Evolutionary conservation across 192 early-diverging fungal genomes (phyloP).

Genomic region (Backusella mclennaniae): DNA sequence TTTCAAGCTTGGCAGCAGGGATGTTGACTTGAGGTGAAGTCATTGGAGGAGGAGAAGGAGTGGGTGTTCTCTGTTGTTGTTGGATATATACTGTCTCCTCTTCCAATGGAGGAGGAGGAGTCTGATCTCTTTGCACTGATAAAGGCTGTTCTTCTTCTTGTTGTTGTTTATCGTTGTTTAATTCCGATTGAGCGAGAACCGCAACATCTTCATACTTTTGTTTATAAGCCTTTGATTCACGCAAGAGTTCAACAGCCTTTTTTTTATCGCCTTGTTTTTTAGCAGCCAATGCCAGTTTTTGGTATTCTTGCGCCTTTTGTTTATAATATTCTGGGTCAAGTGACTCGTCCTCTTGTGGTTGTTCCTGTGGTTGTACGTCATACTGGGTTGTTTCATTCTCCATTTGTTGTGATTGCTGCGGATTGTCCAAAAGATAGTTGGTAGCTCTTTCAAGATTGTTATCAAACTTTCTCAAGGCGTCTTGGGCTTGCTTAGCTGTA

Average conservation of each 20-base stretch:
- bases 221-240: slow-evolving; percentile 26
- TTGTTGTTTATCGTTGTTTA: not conserved
- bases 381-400: slow-evolving; percentile 28
- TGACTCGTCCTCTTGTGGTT: not conserved
- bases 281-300: slow-evolving; percentile 23
- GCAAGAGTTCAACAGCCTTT: slow-evolving; percentile 20
- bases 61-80: slow-evolving; percentile 6
- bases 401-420: not conserved
- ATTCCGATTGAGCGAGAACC: not conserved
- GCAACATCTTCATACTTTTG: slow-evolving; percentile 18
- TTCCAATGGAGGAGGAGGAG: slow-evolving; percentile 2
- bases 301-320: slow-evolving; percentile 23
- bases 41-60: not conserved
- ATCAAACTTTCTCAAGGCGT: slow-evolving; percentile 68
- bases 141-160: not conserved
- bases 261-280: slow-evolving; percentile 31
- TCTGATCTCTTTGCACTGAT: not conserved
- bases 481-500: slow-evolving; percentile 59
- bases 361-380: not conserved
- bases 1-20: not conserved
- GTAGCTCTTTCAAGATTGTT: slow-evolving; percentile 72
- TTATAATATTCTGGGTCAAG: not conserved
- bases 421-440: slow-evolving; percentile 67
- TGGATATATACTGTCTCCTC: not conserved
- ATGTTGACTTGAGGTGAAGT: not conserved